Conservation (phyloP, 192 early-diverging fungal species). For the Podila clonocystis region DNA sequence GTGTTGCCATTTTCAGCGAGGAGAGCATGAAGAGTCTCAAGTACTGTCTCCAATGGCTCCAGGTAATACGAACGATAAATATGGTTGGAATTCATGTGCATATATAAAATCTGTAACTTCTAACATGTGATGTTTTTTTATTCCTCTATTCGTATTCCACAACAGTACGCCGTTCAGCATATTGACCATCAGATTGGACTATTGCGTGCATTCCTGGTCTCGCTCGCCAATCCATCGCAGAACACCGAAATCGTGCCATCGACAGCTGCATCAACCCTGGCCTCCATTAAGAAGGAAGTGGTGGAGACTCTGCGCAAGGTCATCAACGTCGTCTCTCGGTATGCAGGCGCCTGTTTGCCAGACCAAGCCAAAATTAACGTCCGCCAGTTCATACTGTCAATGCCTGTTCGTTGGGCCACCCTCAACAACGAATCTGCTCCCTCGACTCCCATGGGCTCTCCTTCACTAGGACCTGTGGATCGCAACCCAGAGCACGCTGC, state of each 20-base stretch:
- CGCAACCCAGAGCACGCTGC: slow-evolving; percentile 36
- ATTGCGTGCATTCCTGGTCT: slow-evolving; percentile 67
- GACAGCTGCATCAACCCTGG: slow-evolving; percentile 54
- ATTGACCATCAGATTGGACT: slow-evolving; percentile 73
- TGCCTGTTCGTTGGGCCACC: slow-evolving; percentile 83
- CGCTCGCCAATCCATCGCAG: slow-evolving; percentile 42
- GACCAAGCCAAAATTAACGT: slow-evolving; percentile 83
- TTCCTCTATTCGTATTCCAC: neutral
- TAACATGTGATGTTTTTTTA: slow-evolving; percentile 1
- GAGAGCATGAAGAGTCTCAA: slow-evolving; percentile 88
- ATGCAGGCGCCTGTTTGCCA: slow-evolving; percentile 87
- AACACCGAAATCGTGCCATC: slow-evolving; percentile 37
- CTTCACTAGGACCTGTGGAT: slow-evolving; percentile 44
- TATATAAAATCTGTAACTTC: neutral
- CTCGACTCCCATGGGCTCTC: slow-evolving; percentile 54
- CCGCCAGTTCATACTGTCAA: slow-evolving; percentile 80
- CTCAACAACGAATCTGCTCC: slow-evolving; percentile 54
- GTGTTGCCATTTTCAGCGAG: slow-evolving; percentile 85
- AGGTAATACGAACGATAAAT: slow-evolving; percentile 48
- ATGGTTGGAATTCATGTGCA: neutral
- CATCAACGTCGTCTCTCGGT: slow-evolving; percentile 86
- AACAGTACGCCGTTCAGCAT: slow-evolving; percentile 80
- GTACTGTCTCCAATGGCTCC: slow-evolving; percentile 91
- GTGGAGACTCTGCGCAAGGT: slow-evolving; percentile 86
- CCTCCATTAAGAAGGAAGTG: slow-evolving; percentile 79